Evolutionary conservation across 1,139 yeast genomes (phyloP).

Genomic region (Scheffersomyces quercinus): DNA sequence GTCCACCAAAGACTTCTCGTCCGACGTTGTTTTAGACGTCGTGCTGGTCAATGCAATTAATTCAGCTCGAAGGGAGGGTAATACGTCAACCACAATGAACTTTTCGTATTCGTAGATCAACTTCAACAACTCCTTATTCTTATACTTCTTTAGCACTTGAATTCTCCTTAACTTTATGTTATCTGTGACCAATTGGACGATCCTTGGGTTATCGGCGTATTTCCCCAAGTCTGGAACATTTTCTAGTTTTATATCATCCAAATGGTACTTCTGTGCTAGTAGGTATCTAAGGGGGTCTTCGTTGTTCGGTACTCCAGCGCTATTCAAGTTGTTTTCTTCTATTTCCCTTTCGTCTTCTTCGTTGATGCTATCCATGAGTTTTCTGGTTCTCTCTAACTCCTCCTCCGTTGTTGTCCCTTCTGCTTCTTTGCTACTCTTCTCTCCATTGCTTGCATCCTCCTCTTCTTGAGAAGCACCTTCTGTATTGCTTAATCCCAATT

Average conservation of each 20-base stretch:
- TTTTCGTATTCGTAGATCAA: slow-evolving; percentile 30
- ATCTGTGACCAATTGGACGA: slow-evolving; percentile 25
- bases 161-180: slow-evolving; percentile 25
- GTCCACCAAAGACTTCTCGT: background rate
- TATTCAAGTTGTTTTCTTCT: background rate
- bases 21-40: slow-evolving; percentile 8
- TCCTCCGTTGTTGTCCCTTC: background rate
- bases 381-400: background rate
- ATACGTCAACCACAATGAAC: slow-evolving; percentile 24
- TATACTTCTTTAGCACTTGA: slow-evolving; percentile 15
- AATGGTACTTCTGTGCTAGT: slow-evolving; percentile 16
- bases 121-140: slow-evolving; percentile 24
- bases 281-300: slow-evolving; percentile 15
- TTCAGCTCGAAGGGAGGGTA: slow-evolving; percentile 32
- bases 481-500: background rate
- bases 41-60: slow-evolving; percentile 12
- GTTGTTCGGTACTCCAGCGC: background rate
- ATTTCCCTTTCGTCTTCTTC: slow-evolving; percentile 4
- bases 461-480: background rate
- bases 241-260: slow-evolving; percentile 9
- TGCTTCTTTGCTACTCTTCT: background rate
- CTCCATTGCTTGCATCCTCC: background rate
- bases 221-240: slow-evolving; percentile 2
- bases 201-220: slow-evolving; percentile 10
- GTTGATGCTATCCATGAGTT: background rate